Conservation (phyloP, 2,329 filamentous ascomycete species). For the Purpureocillium takamizusanense region DNA sequence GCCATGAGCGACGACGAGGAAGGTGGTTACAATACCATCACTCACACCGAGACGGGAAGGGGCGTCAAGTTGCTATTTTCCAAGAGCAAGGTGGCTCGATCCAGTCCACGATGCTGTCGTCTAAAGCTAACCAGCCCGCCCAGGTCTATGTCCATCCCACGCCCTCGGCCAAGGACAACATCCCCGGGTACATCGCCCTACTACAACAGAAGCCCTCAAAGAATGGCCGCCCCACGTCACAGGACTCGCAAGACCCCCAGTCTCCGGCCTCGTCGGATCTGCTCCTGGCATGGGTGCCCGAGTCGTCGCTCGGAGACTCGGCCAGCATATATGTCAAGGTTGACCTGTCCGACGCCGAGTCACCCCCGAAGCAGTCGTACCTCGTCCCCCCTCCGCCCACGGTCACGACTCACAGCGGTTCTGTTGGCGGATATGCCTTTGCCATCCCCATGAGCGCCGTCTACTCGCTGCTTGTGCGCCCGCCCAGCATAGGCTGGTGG, state of each 20-base stretch:
- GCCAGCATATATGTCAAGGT: slow-evolving; percentile 92
- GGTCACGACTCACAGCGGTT: slow-evolving; percentile 63
- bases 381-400: slow-evolving; percentile 88
- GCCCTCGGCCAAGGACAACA: slow-evolving; percentile 89
- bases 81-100: slow-evolving; percentile 77
- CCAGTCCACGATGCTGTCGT: no score
- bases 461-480: slow-evolving; percentile 82
- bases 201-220: slow-evolving; percentile 70
- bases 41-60: slow-evolving; percentile 63
- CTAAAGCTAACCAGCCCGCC: slow-evolving; percentile 1
- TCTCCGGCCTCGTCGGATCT: slow-evolving; percentile 58
- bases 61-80: slow-evolving; percentile 92
- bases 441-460: slow-evolving; percentile 83
- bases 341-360: slow-evolving; percentile 73
- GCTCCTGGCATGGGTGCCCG: slow-evolving; percentile 87
- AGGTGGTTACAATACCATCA: slow-evolving; percentile 88
- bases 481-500: slow-evolving; percentile 96
- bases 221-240: slow-evolving; percentile 26
- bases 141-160: slow-evolving; percentile 95
- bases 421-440: slow-evolving; percentile 78
- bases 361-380: slow-evolving; percentile 75
- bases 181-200: slow-evolving; percentile 85
- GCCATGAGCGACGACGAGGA: slow-evolving; percentile 96
- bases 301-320: slow-evolving; percentile 76
- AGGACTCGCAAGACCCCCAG: slow-evolving; percentile 21